Evolutionary conservation across 139 green algal species (phyloP), one percentile per base, ranked within the genome.

Genomic region (Chlamydomonas applanata): DNA sequence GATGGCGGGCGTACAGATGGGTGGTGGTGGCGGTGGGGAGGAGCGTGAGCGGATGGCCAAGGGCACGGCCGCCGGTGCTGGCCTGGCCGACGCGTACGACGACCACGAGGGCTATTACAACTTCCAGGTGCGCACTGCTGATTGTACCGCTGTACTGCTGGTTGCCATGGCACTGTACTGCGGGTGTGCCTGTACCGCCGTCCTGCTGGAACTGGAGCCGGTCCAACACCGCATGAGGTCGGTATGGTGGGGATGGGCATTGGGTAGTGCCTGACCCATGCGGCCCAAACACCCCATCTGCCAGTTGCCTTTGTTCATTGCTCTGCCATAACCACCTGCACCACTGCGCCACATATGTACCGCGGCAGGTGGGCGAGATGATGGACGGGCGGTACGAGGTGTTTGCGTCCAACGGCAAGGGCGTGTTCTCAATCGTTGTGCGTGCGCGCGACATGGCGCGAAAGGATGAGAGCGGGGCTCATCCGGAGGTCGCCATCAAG

Each of bases 21-120:
- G 17, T 16, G n/a, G 17, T 24, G 22, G 59, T 9, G 54, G 54
- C 11, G 4, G 22, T 52, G 35, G 30, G 27, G 60, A 68, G 16
- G 60, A 68, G 16, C 27, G 27, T 7, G 60, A 14, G 72, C 40
- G 44, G 44, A 44, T 66, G 72, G 60, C 25, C 7, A 62, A 73
- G 46, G 67, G 25, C 27, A 34, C 70, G 4, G 70, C 33, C 20
- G 35, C 60, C 9, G 57, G 33, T 4, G 59, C 25, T 53, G 71
- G 11, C 2, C n/a, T 44, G 2, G 36, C 56, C 36, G 95, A 98
- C 78, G 92, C 88, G 59, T 98, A 94, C 73, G 95, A 98, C 68
- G 95, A 98, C 74, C 78, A 86, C 1, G 94, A 98, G 70, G 95
- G 95, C 56, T 98, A 98, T 85, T 98, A 98, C 89, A 93, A 95